Conservation (phyloP, 1,284 basidiomycete species). For the Afroboletus lepidellus region DNA sequence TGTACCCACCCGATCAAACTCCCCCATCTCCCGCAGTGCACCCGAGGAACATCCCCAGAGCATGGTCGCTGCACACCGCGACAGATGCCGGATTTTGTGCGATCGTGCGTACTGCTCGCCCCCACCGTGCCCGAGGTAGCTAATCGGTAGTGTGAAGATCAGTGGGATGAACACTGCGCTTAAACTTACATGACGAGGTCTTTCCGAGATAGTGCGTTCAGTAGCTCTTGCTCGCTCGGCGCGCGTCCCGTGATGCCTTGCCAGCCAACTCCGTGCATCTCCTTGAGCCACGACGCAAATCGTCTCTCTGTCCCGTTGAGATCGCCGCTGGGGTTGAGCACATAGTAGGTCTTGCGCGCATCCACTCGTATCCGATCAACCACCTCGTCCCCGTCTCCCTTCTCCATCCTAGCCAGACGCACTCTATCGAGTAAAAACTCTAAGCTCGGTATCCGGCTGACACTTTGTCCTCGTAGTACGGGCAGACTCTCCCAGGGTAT, state of each 20-base stretch:
- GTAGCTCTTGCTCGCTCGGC: slow-evolving; percentile 81
- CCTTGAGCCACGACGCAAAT: slow-evolving; percentile 76
- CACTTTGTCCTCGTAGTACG: slow-evolving; percentile 76
- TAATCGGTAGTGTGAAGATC: slow-evolving; percentile 32
- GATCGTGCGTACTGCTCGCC: slow-evolving; percentile 93
- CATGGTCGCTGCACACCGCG: slow-evolving; percentile 89
- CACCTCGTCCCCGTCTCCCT: slow-evolving; percentile 13
- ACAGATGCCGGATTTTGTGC: slow-evolving; percentile 78
- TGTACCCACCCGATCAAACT: slow-evolving; percentile 89
- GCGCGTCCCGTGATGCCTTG: slow-evolving; percentile 73
- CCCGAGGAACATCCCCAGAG: slow-evolving; percentile 99
- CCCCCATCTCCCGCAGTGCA: slow-evolving; percentile 83
- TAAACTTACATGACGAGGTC: slow-evolving; percentile 85
- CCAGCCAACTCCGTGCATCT: slow-evolving; percentile 77
- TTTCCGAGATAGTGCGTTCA: slow-evolving; percentile 63
- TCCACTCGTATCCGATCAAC: slow-evolving; percentile 59
- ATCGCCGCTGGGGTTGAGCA: slow-evolving; percentile 93
- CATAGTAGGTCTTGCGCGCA: slow-evolving; percentile 72
- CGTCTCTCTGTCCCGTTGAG: slow-evolving; percentile 80
- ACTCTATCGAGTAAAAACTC: slow-evolving; percentile 87
- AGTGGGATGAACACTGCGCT: background rate
- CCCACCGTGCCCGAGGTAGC: slow-evolving; percentile 97
- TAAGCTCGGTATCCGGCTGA: slow-evolving; percentile 88
- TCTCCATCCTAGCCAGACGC: slow-evolving; percentile 51
- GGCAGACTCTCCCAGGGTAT: slow-evolving; percentile 98